phyloP scores from a whole-genome alignment of 1,284 basidiomycete genomes.

The Ustilago crameri region DNA sequence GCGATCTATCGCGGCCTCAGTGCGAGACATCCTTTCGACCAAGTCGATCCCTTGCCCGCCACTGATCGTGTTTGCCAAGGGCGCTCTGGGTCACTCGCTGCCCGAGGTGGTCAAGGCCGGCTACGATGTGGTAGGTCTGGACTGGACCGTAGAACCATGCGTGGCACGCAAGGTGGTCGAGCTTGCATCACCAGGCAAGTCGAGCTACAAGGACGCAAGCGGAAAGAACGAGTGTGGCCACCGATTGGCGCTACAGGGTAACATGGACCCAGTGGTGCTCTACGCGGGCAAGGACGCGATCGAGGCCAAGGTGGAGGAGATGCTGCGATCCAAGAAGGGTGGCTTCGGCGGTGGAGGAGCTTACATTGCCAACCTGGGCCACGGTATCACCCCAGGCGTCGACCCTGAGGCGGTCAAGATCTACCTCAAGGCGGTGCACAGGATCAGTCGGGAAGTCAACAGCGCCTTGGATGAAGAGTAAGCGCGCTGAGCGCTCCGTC shows the following conservation, averaged over 20 bases:
- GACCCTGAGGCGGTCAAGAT: constrained; percentile 65
- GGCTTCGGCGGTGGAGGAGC: constrained; percentile 76
- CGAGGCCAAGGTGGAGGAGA: constrained; percentile 83
- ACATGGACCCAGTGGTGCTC: constrained; percentile 88
- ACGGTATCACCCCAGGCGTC: constrained; percentile 78
- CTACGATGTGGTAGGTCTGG: constrained; percentile 67
- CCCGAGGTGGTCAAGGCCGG: constrained; percentile 63
- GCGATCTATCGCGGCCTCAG: constrained; percentile 59
- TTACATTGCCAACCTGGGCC: constrained; percentile 90
- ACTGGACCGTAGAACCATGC: constrained; percentile 65
- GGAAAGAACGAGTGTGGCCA: constrained; percentile 62
- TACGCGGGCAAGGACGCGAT: constrained; percentile 85
- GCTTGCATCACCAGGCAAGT: constrained; percentile 47
- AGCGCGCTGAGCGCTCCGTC: background rate
- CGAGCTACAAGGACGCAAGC: constrained; percentile 44
- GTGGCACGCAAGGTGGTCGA: constrained; percentile 62
- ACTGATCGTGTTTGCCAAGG: constrained; percentile 66
- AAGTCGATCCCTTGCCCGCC: constrained; percentile 58
- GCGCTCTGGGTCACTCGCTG: constrained; percentile 64
- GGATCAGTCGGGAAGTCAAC: constrained; percentile 59
- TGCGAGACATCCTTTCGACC: constrained; percentile 61
- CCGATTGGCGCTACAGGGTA: constrained; percentile 86
- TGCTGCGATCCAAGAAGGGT: constrained; percentile 73
- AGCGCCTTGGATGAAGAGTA: constrained; percentile 48
- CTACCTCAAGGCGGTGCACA: constrained; percentile 64